phyloP scores from a whole-genome alignment of 768 basidiomycete genomes.

The Phanerochaete carnosa region DNA sequence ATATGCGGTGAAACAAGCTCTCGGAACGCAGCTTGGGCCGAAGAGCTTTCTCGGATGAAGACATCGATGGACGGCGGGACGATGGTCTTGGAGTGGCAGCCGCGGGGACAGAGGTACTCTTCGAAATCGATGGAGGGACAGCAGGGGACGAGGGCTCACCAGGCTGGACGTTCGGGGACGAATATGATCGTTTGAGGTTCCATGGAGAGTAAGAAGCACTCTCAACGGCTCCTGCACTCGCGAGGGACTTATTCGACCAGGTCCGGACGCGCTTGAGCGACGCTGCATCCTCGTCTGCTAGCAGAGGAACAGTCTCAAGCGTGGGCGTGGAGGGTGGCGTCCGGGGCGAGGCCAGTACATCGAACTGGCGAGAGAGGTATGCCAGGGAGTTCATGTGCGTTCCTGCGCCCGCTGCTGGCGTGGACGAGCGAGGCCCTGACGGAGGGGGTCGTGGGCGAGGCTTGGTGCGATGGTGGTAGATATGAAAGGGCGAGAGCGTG shows the following conservation, averaged over 20 bases:
- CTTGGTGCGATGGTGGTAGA: constrained; percentile 4
- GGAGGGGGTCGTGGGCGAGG: not conserved
- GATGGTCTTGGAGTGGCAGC: constrained; percentile 12
- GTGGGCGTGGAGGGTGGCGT: constrained; percentile 58
- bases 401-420: constrained; percentile 5
- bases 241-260: constrained; percentile 55
- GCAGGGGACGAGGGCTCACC: constrained; percentile 10
- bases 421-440: not conserved
- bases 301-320: constrained; percentile 31
- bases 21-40: constrained; percentile 13
- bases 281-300: constrained; percentile 14
- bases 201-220: constrained; percentile 23
- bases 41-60: constrained; percentile 22
- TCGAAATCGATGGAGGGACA: not conserved
- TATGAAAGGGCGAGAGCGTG: constrained; percentile 5
- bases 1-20: constrained; percentile 44
- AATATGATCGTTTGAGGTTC: constrained; percentile 56
- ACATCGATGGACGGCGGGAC: constrained; percentile 23
- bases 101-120: constrained; percentile 1
- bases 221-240: constrained; percentile 33
- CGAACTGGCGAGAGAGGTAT: constrained; percentile 80
- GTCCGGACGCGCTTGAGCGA: constrained; percentile 44
- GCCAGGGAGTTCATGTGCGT: constrained; percentile 73
- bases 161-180: constrained; percentile 51
- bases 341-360: constrained; percentile 62